Conservation (phyloP, 371 early-diverging fungal genomes). For the Lichtheimia ornata region DNA sequence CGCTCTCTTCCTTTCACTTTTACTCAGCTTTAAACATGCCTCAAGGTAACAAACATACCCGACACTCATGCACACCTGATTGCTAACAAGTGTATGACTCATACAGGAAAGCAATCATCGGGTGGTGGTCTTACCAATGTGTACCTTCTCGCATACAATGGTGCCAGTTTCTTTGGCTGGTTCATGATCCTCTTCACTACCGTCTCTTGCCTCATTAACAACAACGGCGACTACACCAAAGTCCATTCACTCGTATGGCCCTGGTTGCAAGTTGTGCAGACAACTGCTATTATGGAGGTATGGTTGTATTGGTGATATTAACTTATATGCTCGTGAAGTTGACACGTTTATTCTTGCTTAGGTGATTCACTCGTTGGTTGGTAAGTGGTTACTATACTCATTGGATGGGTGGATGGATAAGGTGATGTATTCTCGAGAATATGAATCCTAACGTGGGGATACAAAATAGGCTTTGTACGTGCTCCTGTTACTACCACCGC, state of each 20-base stretch:
- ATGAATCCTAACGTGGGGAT: background rate
- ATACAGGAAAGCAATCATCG: no score
- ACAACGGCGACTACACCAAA: slow-evolving; percentile 49
- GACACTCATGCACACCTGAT: no score
- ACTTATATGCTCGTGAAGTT: background rate
- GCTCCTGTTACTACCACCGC: slow-evolving; percentile 79
- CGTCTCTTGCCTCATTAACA: slow-evolving; percentile 44
- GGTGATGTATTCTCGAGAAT: background rate
- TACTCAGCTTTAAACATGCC: no score
- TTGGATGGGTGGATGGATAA: background rate
- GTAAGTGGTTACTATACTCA: slow-evolving; percentile 9
- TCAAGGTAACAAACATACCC: no score
- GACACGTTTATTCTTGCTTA: slow-evolving; percentile 1
- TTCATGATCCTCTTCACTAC: slow-evolving; percentile 65
- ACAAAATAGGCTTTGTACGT: slow-evolving; percentile 68
- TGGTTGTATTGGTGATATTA: background rate
- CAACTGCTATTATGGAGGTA: slow-evolving; percentile 79
- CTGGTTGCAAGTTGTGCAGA: slow-evolving; percentile 67
- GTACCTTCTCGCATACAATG: slow-evolving; percentile 83
- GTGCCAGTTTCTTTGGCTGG: slow-evolving; percentile 77
- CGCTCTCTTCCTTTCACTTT: no score
- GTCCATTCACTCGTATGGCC: slow-evolving; percentile 65
- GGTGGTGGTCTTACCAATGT: no score
- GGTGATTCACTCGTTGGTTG: slow-evolving; percentile 31
- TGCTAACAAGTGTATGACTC: no score